Percentiles rank a stretch among this genome's conserved stretches.
phyloP scores from a whole-genome alignment of 1,284 basidiomycete species.

The Moniliophthora roreri region DNA sequence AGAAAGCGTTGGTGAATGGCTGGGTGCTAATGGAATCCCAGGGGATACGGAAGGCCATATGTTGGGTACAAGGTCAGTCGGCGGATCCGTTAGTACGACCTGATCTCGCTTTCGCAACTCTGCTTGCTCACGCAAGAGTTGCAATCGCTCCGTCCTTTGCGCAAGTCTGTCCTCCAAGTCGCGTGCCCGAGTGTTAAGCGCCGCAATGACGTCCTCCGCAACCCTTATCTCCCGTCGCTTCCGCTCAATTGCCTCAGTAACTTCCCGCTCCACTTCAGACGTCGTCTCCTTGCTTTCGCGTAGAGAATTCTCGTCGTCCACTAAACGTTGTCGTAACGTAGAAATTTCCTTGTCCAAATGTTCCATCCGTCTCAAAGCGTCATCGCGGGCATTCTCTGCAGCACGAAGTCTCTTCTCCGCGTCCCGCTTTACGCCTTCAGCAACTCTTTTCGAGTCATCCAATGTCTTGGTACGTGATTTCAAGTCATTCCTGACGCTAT shows the following conservation, averaged over 20 bases:
- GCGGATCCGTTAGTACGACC: neutral
- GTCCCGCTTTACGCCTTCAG: constrained; percentile 78
- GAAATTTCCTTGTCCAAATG: constrained; percentile 71
- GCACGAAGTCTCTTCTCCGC: constrained; percentile 85
- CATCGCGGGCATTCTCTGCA: constrained; percentile 66
- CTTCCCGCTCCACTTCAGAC: constrained; percentile 45
- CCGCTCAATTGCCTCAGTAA: constrained; percentile 53
- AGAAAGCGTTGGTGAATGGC: neutral
- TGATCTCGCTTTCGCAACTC: constrained; percentile 46
- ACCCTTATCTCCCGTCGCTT: constrained; percentile 68
- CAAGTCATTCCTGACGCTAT: constrained; percentile 73
- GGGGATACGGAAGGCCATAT: constrained; percentile 8
- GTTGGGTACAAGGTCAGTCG: neutral
- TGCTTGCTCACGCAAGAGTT: constrained; percentile 48
- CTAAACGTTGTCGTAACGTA: constrained; percentile 52
- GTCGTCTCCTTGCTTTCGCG: constrained; percentile 40
- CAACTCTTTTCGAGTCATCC: constrained; percentile 84
- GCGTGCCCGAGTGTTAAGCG: constrained; percentile 52
- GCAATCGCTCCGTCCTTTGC: constrained; percentile 54
- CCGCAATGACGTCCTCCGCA: constrained; percentile 65
- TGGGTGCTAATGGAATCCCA: neutral
- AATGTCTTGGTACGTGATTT: constrained; percentile 81
- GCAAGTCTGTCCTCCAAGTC: constrained; percentile 60
- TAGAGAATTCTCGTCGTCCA: constrained; percentile 53
- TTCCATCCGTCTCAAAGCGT: constrained; percentile 62